Base-by-base conservation (phyloP, 2,329 filamentous ascomycete genomes). In the Arachnomyces sp. region DNA sequence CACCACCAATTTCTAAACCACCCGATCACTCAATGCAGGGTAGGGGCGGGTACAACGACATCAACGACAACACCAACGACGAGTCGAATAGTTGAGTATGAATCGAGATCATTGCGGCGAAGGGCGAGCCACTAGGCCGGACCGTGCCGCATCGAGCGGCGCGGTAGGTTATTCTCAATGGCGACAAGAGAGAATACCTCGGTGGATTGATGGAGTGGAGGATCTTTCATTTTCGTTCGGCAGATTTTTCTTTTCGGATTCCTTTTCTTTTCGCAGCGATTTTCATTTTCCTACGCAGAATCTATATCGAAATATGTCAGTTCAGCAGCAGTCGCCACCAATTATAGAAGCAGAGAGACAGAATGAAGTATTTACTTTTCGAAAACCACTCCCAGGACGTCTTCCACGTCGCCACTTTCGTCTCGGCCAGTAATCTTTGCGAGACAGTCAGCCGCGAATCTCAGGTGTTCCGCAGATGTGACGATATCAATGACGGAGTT, bases 381-480 rank as follows among this genome's bases (percentile, higher is more conserved):
- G 66, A 98, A 98, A 3, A 98, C 89, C 15, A 98, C 89, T 0
- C 92, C 92, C 33, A 98, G 66, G 6, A 98, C 86, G 57, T 96
- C 92, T 59, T 98, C 90, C 12, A 96, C 87, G 61, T 96, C 90
- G 2, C 88, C 85, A 31, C 76, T 77, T 52, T 88, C 85, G 1
- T 88, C 89, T 40, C 78, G 78, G 1, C 92, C 92, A 1, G 88
- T 96, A 52, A 96, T 94, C 42, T 80, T 78, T 2, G 87, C 83
- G n/a, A 95, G 70, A 47, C 79, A 81, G 38, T 81, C 77, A 1
- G 86, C 88, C 9, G 88, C 89, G 49, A 77, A 79, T 32, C 92
- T 81, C 40, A 98, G 70, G 56, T 89, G 79, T 62, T 98, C 92
- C 1, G 92, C 92, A 8, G 88, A 89, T 17, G 94, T 73, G 5